phyloP scores from a whole-genome alignment of 768 basidiomycete species.

The Peribolospora kevripleyi region DNA sequence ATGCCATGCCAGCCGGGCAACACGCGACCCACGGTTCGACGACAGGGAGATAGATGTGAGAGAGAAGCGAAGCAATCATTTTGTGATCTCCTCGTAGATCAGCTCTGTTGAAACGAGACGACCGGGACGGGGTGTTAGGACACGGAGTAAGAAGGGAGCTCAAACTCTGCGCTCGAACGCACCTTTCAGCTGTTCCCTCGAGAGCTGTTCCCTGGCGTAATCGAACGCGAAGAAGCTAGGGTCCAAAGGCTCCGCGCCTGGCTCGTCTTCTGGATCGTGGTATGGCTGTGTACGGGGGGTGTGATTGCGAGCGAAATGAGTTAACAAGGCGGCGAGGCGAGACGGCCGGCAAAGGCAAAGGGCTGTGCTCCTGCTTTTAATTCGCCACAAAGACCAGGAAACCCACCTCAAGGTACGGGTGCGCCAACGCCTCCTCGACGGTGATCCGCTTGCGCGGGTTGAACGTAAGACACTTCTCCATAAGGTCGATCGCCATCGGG shows the following conservation, averaged over 20 bases:
- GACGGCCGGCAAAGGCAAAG: neutral
- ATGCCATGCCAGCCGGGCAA: too few relatives aligned
- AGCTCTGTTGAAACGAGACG: constrained; percentile 1
- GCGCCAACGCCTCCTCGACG: constrained; percentile 79
- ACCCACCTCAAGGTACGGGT: constrained; percentile 53
- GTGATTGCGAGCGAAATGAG: neutral
- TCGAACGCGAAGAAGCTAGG: constrained; percentile 60
- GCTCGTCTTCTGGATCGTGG: constrained; percentile 74
- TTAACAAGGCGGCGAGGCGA: neutral
- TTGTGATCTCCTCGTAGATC: constrained; percentile 14
- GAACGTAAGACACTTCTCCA: constrained; percentile 62
- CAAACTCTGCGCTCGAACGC: neutral
- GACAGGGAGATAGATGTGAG: too few relatives aligned
- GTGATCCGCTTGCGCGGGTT: constrained; percentile 93
- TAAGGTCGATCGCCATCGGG: constrained; percentile 43
- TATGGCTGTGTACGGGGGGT: constrained; percentile 32
- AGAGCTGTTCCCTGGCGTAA: constrained; percentile 15
- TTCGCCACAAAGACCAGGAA: neutral
- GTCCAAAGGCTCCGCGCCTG: constrained; percentile 31
- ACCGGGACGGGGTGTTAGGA: neutral
- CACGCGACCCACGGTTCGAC: too few relatives aligned
- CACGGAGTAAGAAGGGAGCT: neutral
- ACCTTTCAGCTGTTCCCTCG: constrained; percentile 15
- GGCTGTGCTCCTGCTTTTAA: neutral
- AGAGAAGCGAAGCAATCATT: too few relatives aligned